Evolutionary conservation across 176 grass and related monocot genomes (phyloP).

Genomic region (Tuctoria greenei): DNA sequence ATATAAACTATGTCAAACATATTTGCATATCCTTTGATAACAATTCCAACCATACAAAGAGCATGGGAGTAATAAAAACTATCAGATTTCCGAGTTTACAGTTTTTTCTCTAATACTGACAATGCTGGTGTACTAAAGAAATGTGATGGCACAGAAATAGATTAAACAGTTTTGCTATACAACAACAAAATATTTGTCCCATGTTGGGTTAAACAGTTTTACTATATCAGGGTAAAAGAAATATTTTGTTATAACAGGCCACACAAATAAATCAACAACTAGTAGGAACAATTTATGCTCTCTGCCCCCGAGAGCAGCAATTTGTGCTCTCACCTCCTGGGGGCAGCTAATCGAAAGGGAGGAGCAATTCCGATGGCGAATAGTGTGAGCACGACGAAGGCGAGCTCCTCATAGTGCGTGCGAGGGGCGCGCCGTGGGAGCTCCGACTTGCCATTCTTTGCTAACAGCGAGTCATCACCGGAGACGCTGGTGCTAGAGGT

Average conservation of each 20-base stretch:
- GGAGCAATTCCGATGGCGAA: too few species aligned
- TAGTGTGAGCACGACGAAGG: too few species aligned
- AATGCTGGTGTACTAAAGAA: background rate
- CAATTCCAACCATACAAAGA: background rate
- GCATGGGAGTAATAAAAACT: background rate
- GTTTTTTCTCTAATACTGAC: background rate
- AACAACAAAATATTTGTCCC: too few species aligned
- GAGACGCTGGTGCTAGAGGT: too few species aligned
- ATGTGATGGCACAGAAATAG: conserved; percentile 7
- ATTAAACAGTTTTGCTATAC: conserved; percentile 1
- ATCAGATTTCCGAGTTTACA: background rate
- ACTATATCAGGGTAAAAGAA: background rate
- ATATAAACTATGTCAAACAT: background rate
- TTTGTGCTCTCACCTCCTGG: too few species aligned
- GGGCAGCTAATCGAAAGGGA: too few species aligned
- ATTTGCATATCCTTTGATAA: conserved; percentile 10
- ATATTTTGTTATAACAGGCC: background rate
- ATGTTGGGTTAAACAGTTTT: conserved; percentile 6
- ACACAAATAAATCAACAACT: background rate
- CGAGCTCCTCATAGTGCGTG: too few species aligned
- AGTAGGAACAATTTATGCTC: too few species aligned
- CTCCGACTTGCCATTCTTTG: too few species aligned
- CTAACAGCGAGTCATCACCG: too few species aligned
- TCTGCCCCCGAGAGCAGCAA: too few species aligned
- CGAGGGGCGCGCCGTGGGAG: too few species aligned